A percentile compares a stretch with the other conserved stretches of the same genome.
These are phyloP conservation scores for Jaapia argillacea DNA, from an alignment of 768 basidiomycete genomes.

Conservation along the genomic window DNA sequence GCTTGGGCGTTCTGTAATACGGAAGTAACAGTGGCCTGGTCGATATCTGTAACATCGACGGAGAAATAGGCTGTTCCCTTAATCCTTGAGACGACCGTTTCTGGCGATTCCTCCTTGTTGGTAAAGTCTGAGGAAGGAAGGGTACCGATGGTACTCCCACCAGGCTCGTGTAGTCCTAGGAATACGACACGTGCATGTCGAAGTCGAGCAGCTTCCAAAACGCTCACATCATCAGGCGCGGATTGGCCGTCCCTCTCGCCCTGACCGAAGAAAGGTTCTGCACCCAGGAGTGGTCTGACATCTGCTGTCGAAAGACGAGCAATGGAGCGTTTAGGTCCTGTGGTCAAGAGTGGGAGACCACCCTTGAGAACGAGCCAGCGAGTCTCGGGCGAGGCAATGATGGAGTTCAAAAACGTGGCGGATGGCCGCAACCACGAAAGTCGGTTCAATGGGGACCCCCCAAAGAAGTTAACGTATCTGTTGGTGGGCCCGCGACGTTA, in stretches of 20 bases:
- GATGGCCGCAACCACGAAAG: slow-evolving; percentile 76
- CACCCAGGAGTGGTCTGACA: slow-evolving; percentile 55
- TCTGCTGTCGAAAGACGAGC: slow-evolving; percentile 51
- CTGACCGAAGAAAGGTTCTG: slow-evolving; percentile 64
- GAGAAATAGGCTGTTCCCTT: slow-evolving; percentile 84
- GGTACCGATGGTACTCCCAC: slow-evolving; percentile 30
- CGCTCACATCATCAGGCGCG: slow-evolving; percentile 14
- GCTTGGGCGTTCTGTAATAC: slow-evolving; percentile 28
- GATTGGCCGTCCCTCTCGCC: slow-evolving; percentile 33
- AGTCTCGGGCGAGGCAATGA: slow-evolving; percentile 48
- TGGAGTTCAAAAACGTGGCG: slow-evolving; percentile 63
- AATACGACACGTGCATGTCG: slow-evolving; percentile 59
- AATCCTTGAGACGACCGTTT: slow-evolving; percentile 44
- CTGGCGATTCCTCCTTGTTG: slow-evolving; percentile 29
- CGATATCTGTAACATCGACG: slow-evolving; percentile 55
- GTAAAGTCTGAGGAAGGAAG: slow-evolving; percentile 60
- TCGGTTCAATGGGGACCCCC: slow-evolving; percentile 68
- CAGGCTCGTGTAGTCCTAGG: slow-evolving; percentile 64
- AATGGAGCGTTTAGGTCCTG: slow-evolving; percentile 26
- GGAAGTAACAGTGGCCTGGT: slow-evolving; percentile 31
- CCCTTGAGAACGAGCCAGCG: slow-evolving; percentile 73
- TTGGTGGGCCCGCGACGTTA: slow-evolving; percentile 2
- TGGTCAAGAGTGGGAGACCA: slow-evolving; percentile 55
- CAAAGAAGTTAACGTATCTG: slow-evolving; percentile 40
- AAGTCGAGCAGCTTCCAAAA: slow-evolving; percentile 49